A percentile compares a stretch with the other conserved stretches of the same genome.
Conservation (phyloP, 2,329 filamentous ascomycete genomes). For the Ophiocordyceps robertsii region DNA sequence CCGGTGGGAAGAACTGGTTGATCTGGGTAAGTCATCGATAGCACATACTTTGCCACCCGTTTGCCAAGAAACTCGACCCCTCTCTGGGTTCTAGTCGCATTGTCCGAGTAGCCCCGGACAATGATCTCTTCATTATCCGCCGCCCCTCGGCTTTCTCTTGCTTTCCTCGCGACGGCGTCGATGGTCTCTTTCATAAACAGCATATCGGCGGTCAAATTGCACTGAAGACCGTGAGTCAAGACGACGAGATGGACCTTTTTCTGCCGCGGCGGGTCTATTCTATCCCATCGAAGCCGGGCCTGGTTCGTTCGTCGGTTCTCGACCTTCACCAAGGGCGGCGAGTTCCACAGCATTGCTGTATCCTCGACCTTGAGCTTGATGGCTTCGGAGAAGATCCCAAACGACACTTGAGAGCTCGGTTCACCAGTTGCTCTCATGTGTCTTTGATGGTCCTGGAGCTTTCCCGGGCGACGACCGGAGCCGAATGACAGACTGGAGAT, state of each 20-base stretch:
- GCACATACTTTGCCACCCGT: slow-evolving; percentile 77
- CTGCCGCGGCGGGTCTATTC: slow-evolving; percentile 28
- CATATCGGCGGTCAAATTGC: slow-evolving; percentile 93
- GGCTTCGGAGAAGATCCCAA: slow-evolving; percentile 75
- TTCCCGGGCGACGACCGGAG: slow-evolving; percentile 45
- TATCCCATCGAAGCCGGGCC: neutral
- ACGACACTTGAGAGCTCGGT: slow-evolving; percentile 46
- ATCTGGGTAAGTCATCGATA: slow-evolving; percentile 85
- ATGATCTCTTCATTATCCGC: slow-evolving; percentile 75
- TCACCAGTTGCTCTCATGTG: slow-evolving; percentile 41
- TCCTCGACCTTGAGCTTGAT: slow-evolving; percentile 72
- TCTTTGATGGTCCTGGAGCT: slow-evolving; percentile 64
- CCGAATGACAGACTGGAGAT: slow-evolving; percentile 38
- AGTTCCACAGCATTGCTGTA: slow-evolving; percentile 87
- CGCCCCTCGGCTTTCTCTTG: slow-evolving; percentile 40
- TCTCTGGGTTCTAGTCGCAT: slow-evolving; percentile 79
- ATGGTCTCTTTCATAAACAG: slow-evolving; percentile 95
- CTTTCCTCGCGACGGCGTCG: slow-evolving; percentile 65
- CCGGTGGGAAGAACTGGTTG: slow-evolving; percentile 67
- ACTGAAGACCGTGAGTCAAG: slow-evolving; percentile 87
- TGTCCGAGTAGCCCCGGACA: slow-evolving; percentile 79
- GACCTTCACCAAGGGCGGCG: slow-evolving; percentile 62
- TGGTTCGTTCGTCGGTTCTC: slow-evolving; percentile 17
- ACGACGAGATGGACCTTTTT: slow-evolving; percentile 85
- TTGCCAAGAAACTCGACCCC: slow-evolving; percentile 97